Evolutionary conservation across 176 grass and related monocot genomes (phyloP).

Genomic region (Eleusine indica): DNA sequence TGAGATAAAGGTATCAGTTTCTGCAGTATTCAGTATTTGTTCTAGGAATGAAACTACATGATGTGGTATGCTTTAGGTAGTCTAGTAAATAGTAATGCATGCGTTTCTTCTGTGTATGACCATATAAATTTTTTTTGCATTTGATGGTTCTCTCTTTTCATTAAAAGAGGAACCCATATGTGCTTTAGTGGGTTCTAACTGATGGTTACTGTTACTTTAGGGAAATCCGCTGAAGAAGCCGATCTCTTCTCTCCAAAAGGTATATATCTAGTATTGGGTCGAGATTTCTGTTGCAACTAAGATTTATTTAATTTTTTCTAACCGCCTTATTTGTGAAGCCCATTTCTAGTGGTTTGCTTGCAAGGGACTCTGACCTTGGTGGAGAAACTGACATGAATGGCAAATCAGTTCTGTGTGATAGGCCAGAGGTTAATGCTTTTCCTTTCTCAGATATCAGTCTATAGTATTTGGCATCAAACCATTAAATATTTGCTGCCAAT

Average conservation of each 20-base stretch:
- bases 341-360: conserved; percentile 44
- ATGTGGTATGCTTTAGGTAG: background rate
- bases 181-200: conserved; percentile 28
- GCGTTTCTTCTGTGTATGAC: background rate
- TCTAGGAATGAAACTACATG: background rate
- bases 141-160: background rate
- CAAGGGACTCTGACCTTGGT: conserved; percentile 36
- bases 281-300: conserved; percentile 10
- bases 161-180: background rate
- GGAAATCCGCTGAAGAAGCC: conserved; percentile 37
- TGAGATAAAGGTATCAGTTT: conserved; percentile 31
- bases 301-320: conserved; percentile 7
- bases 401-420: conserved; percentile 21
- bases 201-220: conserved; percentile 17
- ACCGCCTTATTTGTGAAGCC: conserved; percentile 53
- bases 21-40: background rate
- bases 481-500: conserved; percentile 20
- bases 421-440: conserved; percentile 47
- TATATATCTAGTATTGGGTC: conserved; percentile 25
- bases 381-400: conserved; percentile 13
- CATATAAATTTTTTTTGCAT: background rate
- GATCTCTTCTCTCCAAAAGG: conserved; percentile 44
- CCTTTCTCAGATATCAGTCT: background rate
- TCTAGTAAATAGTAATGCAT: background rate
- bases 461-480: background rate